phyloP scores from a whole-genome alignment of 352 stramenopile species.

The Pythium rishiriense region DNA sequence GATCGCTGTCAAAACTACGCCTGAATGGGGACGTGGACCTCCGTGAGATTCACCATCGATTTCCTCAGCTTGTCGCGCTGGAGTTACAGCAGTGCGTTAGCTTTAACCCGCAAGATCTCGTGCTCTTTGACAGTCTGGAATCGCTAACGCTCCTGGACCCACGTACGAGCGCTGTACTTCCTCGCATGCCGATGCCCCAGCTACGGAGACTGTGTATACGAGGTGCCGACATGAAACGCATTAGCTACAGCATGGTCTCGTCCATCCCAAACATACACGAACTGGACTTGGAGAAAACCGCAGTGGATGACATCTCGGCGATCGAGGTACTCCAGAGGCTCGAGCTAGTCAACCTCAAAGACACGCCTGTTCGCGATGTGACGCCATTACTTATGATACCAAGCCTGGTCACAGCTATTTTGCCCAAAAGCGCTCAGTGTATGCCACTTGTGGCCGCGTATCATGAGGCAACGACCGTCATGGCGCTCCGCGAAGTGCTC shows the following conservation, averaged over 20 bases:
- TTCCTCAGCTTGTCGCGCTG: constrained; percentile 4
- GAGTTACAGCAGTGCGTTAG: constrained; percentile 6
- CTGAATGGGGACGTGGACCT: constrained; percentile 4
- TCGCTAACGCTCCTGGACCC: constrained; percentile 8
- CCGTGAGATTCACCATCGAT: constrained; percentile 12
- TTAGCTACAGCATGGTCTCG: neutral
- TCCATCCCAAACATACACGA: neutral
- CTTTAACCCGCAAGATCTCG: neutral
- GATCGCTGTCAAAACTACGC: neutral
- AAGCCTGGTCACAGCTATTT: constrained; percentile 7
- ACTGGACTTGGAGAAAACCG: constrained; percentile 13
- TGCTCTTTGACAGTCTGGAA: constrained; percentile 2
- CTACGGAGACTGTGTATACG: constrained; percentile 3
- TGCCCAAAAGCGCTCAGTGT: constrained; percentile 18
- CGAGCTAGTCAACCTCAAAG: constrained; percentile 9
- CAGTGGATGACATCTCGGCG: neutral
- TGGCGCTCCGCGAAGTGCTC: constrained; percentile 14
- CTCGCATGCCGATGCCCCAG: neutral
- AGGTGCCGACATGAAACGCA: neutral
- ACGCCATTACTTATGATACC: neutral
- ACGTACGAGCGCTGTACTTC: neutral
- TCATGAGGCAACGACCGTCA: neutral
- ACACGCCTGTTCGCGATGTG: constrained; percentile 16
- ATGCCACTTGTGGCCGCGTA: constrained; percentile 5
- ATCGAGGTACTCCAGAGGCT: constrained; percentile 7